Conservation (phyloP, 1,284 basidiomycete genomes). For the Rugosomyces carneus region DNA sequence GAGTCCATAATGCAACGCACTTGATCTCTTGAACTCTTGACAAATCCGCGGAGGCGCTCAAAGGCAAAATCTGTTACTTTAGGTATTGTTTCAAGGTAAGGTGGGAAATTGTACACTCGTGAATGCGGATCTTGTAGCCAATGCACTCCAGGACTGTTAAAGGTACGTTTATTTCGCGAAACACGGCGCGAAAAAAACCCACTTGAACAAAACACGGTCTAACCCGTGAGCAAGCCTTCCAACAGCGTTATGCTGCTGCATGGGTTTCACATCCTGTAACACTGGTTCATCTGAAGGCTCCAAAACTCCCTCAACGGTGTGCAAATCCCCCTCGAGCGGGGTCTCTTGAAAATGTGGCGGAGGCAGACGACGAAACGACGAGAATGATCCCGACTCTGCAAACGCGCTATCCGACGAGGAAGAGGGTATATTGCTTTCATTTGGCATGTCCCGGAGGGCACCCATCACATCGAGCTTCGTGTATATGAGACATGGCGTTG, state of each 20-base stretch:
- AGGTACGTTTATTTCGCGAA: neutral
- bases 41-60: conserved; percentile 70
- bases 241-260: conserved; percentile 49
- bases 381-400: neutral
- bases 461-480: neutral
- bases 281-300: conserved; percentile 21
- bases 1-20: conserved; percentile 28
- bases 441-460: too few species aligned
- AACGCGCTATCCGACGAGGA: neutral
- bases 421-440: too few species aligned
- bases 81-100: conserved; percentile 67
- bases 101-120: conserved; percentile 82
- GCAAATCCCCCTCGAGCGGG: conserved; percentile 14
- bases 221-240: conserved; percentile 74
- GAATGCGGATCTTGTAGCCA: conserved; percentile 87
- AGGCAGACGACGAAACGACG: neutral
- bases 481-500: neutral
- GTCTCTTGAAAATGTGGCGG: neutral
- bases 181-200: conserved; percentile 19
- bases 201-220: conserved; percentile 85
- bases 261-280: conserved; percentile 38
- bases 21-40: conserved; percentile 77
- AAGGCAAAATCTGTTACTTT: conserved; percentile 89
- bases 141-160: conserved; percentile 82
- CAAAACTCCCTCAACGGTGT: conserved; percentile 40